phyloP scores from a whole-genome alignment of 2,329 filamentous ascomycete species.

The Stachybotrys echinatus region DNA sequence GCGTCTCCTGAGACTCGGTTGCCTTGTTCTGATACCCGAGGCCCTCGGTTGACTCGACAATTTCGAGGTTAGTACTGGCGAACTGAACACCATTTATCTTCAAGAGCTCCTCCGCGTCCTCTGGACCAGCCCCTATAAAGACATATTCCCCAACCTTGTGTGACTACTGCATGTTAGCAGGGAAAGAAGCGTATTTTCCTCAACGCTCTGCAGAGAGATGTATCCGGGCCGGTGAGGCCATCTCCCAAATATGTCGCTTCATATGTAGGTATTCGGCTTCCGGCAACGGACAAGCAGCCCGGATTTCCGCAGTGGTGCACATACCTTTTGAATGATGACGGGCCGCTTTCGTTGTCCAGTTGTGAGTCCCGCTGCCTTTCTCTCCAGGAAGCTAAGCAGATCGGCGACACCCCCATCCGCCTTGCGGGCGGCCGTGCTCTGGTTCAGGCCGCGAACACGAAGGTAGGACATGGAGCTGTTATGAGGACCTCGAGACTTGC shows the following conservation, averaged over 20 bases:
- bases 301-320: conserved; percentile 37
- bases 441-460: conserved; percentile 56
- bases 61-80: conserved; percentile 57
- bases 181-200: conserved; percentile 35
- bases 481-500: conserved; percentile 15
- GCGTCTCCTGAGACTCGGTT: conserved; percentile 44
- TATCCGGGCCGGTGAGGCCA: conserved; percentile 11
- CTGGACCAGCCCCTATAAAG: conserved; percentile 60
- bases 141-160: conserved; percentile 63
- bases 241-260: conserved; percentile 12
- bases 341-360: conserved; percentile 34
- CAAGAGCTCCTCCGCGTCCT: conserved; percentile 58
- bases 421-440: conserved; percentile 64
- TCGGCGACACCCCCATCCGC: conserved; percentile 61
- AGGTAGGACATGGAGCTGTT: conserved; percentile 26
- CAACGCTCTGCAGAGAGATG: conserved; percentile 11
- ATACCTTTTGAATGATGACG: conserved; percentile 73
- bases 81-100: conserved; percentile 66
- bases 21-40: conserved; percentile 26
- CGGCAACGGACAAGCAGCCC: conserved; percentile 11
- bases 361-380: conserved; percentile 55
- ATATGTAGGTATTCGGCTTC: conserved; percentile 9
- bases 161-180: conserved; percentile 69
- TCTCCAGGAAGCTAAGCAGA: conserved; percentile 64
- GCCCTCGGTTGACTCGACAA: conserved; percentile 43